A percentile compares a stretch with the other conserved stretches of the same genome.
These are phyloP conservation scores for Blastobotrys arbuscula DNA, from an alignment of 1,139 yeast species.

Conservation along the genomic window DNA sequence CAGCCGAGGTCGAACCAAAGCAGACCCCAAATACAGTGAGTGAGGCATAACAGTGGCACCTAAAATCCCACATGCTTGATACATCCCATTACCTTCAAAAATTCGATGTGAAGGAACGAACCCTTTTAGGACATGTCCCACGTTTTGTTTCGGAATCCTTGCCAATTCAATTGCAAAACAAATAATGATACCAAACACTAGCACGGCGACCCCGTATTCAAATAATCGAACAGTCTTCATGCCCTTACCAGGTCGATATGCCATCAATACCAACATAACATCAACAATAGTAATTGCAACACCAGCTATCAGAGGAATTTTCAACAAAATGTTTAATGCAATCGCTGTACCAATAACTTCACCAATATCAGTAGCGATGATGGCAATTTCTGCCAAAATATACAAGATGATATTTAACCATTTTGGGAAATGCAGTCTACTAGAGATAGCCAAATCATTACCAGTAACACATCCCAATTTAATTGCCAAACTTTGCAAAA, in stretches of 20 bases:
- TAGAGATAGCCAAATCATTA: constrained; percentile 64
- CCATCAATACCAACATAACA: constrained; percentile 66
- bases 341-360: constrained; percentile 88
- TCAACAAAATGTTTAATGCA: constrained; percentile 63
- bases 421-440: constrained; percentile 55
- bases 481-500: constrained; percentile 65
- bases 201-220: constrained; percentile 58
- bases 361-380: constrained; percentile 79
- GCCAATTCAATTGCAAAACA: constrained; percentile 69
- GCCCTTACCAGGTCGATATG: constrained; percentile 66
- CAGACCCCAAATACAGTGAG: constrained; percentile 68
- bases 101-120: constrained; percentile 61
- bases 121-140: constrained; percentile 58
- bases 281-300: constrained; percentile 66
- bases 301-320: constrained; percentile 73
- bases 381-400: constrained; percentile 71
- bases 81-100: constrained; percentile 58
- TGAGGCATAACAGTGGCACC: constrained; percentile 89
- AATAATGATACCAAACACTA: constrained; percentile 64
- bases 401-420: constrained; percentile 56
- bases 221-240: constrained; percentile 58
- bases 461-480: constrained; percentile 81
- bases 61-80: constrained; percentile 68
- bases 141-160: constrained; percentile 44
- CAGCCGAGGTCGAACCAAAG: constrained; percentile 66